These are phyloP conservation scores for Trichoderma sp. DNA, from an alignment of 2,329 filamentous ascomycete genomes.

Conservation along the genomic window DNA sequence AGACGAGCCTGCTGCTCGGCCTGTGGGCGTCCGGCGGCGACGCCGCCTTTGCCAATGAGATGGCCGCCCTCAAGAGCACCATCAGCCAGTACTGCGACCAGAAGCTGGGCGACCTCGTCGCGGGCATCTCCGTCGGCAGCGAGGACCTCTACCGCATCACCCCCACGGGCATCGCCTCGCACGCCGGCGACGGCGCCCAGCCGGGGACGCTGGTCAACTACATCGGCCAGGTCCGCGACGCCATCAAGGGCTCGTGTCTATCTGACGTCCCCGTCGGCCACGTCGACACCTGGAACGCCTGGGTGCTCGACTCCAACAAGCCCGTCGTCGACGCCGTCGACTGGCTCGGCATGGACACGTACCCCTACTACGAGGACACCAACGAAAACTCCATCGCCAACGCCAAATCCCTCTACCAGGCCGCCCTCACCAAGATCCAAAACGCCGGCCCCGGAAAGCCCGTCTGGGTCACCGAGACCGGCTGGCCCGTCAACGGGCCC, in stretches of 20 bases:
- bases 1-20: slow-evolving; percentile 78
- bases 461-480: slow-evolving; percentile 87
- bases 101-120: slow-evolving; percentile 64
- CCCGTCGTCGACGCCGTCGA: slow-evolving; percentile 70
- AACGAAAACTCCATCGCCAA: slow-evolving; percentile 66
- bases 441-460: slow-evolving; percentile 65
- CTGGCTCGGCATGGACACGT: slow-evolving; percentile 82
- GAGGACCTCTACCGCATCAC: slow-evolving; percentile 86
- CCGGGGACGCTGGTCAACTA: slow-evolving; percentile 67
- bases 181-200: slow-evolving; percentile 63
- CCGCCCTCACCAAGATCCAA: slow-evolving; percentile 63
- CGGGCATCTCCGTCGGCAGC: slow-evolving; percentile 81
- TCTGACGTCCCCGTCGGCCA: slow-evolving; percentile 68
- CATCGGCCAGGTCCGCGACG: slow-evolving; percentile 67
- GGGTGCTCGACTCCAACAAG: slow-evolving; percentile 71
- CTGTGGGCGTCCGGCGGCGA: slow-evolving; percentile 77
- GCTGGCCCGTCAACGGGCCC: slow-evolving; percentile 76
- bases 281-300: slow-evolving; percentile 87
- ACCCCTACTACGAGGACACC: slow-evolving; percentile 80
- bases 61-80: slow-evolving; percentile 70
- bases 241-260: slow-evolving; percentile 64
- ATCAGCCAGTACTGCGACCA: slow-evolving; percentile 67
- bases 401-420: slow-evolving; percentile 67
- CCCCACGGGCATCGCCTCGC: slow-evolving; percentile 65
- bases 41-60: slow-evolving; percentile 68